These are phyloP conservation scores for Ascochyta pisi DNA, from an alignment of 2,329 filamentous ascomycete genomes.

Conservation along the genomic window DNA sequence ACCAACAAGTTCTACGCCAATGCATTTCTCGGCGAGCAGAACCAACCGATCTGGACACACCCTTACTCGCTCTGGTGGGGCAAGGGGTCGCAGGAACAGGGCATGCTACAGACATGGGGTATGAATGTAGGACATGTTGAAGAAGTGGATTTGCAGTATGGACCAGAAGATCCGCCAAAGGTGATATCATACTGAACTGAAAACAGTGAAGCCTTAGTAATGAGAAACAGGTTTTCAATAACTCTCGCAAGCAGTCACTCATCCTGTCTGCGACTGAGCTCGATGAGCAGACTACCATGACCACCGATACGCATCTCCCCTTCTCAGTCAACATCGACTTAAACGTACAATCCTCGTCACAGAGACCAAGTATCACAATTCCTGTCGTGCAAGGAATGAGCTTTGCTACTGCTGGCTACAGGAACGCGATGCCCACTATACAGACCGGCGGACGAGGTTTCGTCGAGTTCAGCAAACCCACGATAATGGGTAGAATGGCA, in stretches of 20 bases:
- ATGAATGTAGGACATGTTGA: constrained; percentile 79
- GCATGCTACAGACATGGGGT: constrained; percentile 69
- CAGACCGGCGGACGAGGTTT: constrained; percentile 76
- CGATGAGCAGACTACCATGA: constrained; percentile 63
- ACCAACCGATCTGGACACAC: constrained; percentile 73
- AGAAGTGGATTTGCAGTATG: constrained; percentile 70
- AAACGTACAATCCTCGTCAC: constrained; percentile 56
- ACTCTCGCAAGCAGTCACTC: constrained; percentile 82
- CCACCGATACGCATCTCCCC: constrained; percentile 59
- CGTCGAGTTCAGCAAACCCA: constrained; percentile 64
- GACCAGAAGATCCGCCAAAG: constrained; percentile 51
- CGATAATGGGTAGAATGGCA: constrained; percentile 67
- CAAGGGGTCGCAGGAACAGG: constrained; percentile 56
- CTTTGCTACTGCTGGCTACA: constrained; percentile 81
- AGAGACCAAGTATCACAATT: constrained; percentile 71
- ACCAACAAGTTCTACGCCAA: constrained; percentile 79
- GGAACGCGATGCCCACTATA: constrained; percentile 72
- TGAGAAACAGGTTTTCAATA: constrained; percentile 68
- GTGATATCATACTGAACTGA: constrained; percentile 11
- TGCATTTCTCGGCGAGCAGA: constrained; percentile 77
- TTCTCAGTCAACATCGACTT: constrained; percentile 74
- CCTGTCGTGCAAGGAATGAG: constrained; percentile 90
- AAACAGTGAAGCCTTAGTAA: neutral
- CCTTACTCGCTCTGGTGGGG: constrained; percentile 60
- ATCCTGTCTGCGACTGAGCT: constrained; percentile 82